Percentiles rank a stretch among this genome's conserved stretches.
Conservation (phyloP, 208 protist genomes). For the Leptomonas pyrrhocoris region DNA sequence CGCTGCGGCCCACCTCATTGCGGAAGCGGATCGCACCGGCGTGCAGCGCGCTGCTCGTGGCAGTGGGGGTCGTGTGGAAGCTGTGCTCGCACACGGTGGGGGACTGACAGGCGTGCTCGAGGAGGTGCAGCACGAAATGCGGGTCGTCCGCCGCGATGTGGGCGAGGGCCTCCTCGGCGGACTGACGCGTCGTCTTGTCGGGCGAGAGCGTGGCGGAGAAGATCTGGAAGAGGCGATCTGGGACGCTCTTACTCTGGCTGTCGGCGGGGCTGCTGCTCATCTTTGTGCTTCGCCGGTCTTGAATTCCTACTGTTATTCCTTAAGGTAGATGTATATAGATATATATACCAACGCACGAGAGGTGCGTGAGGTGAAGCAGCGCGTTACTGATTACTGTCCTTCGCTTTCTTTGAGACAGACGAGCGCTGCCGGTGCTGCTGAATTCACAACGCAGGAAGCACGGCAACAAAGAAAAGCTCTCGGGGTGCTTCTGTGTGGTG, state of each 20-base stretch:
- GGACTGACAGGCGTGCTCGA: conserved; percentile 51
- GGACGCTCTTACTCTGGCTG: conserved; percentile 12
- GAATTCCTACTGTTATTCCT: no score
- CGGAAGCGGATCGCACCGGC: conserved; percentile 75
- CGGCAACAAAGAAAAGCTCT: no score
- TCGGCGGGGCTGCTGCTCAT: conserved; percentile 15
- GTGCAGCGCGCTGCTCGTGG: conserved; percentile 30
- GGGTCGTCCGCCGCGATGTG: conserved; percentile 50
- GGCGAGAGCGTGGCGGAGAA: conserved; percentile 68
- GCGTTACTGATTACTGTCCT: no score
- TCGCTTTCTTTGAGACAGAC: no score
- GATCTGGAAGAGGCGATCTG: conserved; percentile 65
- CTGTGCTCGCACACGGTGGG: conserved; percentile 31
- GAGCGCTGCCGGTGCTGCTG: no score
- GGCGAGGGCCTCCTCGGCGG: conserved; percentile 65
- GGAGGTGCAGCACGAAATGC: conserved; percentile 61
- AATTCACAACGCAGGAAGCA: no score
- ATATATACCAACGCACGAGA: no score
- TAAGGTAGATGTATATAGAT: no score
- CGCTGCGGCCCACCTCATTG: conserved; percentile 72
- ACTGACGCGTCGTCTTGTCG: conserved; percentile 66
- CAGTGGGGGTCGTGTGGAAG: conserved; percentile 1
- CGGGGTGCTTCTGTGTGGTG: no score
- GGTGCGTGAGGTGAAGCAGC: no score
- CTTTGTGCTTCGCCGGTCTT: background rate